Evolutionary conservation across 2,329 filamentous ascomycete species (phyloP), one percentile per base, ranked within the genome.

Genomic region (Ceratocystis albifundus): DNA sequence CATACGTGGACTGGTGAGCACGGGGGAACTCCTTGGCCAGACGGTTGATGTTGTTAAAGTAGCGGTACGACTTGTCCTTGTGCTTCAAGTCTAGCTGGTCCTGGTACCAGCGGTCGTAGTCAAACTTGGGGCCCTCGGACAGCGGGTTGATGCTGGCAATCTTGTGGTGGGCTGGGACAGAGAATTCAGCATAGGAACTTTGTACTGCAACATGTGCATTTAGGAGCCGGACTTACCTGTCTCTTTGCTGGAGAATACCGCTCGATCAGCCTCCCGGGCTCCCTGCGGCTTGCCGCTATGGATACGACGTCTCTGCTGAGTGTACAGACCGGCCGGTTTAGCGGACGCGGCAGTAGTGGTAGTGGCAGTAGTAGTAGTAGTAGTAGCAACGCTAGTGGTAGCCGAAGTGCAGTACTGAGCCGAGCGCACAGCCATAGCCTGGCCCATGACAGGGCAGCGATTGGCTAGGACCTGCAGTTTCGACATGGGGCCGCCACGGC

Each of bases 11-110:
- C 82, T 95, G 96, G 76, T 99, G 94, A 59, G 94, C 94, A 70
- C 89, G 89, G 36, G 94, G 94, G 70, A 99, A 99, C 70, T 97
- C 90, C 78, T 94, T 90, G 70, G 94, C 94, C 69, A 99, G 82
- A 45, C 94, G 91, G 74, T 99, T 99, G 85, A 99, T 99, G 81
- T 99, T 99, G 83, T 99, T 99, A 82, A 99, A 99, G 80, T 97
- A 97, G 74, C 94, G 90, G 80, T 99, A 99, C 64, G 92, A 96
- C 80, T 96, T 97, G 82, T 99, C 94, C 82, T 96, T 92, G 83
- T 96, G 94, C 80, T 99, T 99, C 84, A 96, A 97, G 72, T 96
- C 90, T 71, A 99, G 78, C 76, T 99, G 93, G 69, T 80, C 80
- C 70, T 87, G 79, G 78, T 97, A 99, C 77, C 96, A 99, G 61